Evolutionary conservation across 768 basidiomycete species (phyloP), one percentile per base, ranked within the genome.

Genomic region (Lactarius pseudohatsudake): DNA sequence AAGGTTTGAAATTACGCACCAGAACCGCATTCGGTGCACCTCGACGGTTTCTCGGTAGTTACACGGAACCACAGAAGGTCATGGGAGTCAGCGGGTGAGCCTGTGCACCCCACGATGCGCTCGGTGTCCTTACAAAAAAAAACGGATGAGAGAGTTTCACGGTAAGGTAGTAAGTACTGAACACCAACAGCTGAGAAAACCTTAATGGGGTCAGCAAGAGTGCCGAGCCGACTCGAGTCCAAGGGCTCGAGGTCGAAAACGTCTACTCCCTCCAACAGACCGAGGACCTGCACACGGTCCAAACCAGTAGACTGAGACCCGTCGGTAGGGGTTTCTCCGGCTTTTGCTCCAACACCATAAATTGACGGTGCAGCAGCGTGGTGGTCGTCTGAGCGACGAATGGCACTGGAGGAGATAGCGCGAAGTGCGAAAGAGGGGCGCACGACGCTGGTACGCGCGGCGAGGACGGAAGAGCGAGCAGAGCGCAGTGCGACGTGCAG

Each of bases 1-100:
- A 11, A 38, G 36, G 11, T 2, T 3, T 38, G 10, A 56, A 30
- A 34, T 41, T n/a, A 79, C 88, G 59, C 74, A 96, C 94, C 92
- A 64, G 90, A 94, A 72, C 96, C 96, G 71, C 96, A 98, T 79
- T 98, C 96, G 15, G 85, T 81, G 86, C 96, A 98, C 75, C 96
- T 90, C 69, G 82, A 81, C 70, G 83, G 81, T 77, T 88, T 86
- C 73, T 89, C 82, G 72, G 85, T 82, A 66, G 77, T 82, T 72
- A 91, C 70, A 67, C 75, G 84, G 76, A 94, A 86, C 96, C 96
- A 98, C 72, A 87, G 81, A 62, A 95, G 83, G 72, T 98, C 94
- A 79, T 98, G 96, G 40, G 94, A 96, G 78, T 98, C 96, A 55
- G 91, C 92, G 11, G 96, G 96, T 74, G 84, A 87, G 61, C 96